A percentile compares a stretch with the other conserved stretches of the same genome.
These are phyloP conservation scores for Boechera stricta DNA, from an alignment of 345 rosid species.

Conservation along the genomic window DNA sequence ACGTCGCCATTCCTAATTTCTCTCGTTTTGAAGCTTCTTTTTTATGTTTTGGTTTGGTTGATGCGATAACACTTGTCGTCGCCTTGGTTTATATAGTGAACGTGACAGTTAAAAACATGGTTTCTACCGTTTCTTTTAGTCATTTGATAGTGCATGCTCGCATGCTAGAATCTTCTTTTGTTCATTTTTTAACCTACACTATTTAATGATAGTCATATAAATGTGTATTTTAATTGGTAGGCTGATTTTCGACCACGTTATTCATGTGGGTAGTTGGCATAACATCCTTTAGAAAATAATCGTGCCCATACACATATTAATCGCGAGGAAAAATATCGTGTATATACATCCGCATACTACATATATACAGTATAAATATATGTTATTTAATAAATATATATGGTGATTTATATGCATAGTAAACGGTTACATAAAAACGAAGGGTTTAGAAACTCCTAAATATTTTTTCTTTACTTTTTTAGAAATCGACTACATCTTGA, in stretches of 20 bases:
- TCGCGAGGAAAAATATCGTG: too few species aligned
- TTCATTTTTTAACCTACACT: background rate
- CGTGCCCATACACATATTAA: background rate
- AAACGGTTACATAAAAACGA: too few species aligned
- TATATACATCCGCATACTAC: too few species aligned
- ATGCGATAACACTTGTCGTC: slow-evolving; percentile 15
- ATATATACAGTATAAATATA: too few species aligned
- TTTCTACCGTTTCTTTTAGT: slow-evolving; percentile 25
- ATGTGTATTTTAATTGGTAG: background rate
- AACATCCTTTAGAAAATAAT: background rate
- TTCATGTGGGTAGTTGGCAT: slow-evolving; percentile 1
- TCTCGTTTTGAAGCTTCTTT: slow-evolving; percentile 15
- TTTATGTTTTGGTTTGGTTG: slow-evolving; percentile 7
- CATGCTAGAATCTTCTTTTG: too few species aligned
- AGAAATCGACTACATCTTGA: too few species aligned
- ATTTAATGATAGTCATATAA: background rate
- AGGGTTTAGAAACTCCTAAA: too few species aligned
- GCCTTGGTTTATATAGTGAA: slow-evolving; percentile 22
- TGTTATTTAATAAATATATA: background rate
- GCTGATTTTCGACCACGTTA: slow-evolving; percentile 11
- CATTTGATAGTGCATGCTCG: slow-evolving; percentile 21
- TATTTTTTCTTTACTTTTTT: too few species aligned
- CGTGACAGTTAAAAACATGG: background rate
- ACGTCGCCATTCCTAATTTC: slow-evolving; percentile 39
- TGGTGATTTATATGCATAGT: too few species aligned